These are phyloP conservation scores for Thuidium tamariscinum DNA, from an alignment of 225 moss, liverwort and hornwort species.

Conservation along the genomic window DNA sequence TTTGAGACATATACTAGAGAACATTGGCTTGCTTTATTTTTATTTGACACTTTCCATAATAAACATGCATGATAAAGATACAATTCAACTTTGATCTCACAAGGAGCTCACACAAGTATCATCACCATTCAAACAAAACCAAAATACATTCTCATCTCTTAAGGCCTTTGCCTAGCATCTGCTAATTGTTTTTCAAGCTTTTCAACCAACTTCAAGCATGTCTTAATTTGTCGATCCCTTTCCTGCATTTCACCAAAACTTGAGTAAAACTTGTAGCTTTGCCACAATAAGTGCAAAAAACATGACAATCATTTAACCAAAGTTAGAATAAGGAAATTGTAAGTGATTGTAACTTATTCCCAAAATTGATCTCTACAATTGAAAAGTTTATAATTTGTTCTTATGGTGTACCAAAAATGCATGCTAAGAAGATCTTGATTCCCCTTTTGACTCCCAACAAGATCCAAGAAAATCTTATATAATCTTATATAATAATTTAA, in stretches of 20 bases:
- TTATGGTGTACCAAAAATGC: neutral
- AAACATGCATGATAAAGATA: neutral
- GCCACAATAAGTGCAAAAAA: neutral
- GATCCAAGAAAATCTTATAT: neutral
- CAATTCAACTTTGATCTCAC: neutral
- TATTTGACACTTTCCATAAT: neutral
- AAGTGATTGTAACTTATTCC: rapidly evolving
- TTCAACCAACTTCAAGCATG: neutral
- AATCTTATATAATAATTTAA: neutral
- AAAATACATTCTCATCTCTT: neutral
- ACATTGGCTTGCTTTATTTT: neutral
- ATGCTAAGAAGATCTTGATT: neutral
- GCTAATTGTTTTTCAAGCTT: neutral
- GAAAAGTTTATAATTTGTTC: neutral
- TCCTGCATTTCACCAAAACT: neutral
- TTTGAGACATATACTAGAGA: neutral
- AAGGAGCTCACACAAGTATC: neutral
- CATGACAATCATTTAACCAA: neutral
- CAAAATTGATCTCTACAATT: neutral
- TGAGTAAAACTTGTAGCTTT: neutral
- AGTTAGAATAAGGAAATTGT: rapidly evolving
- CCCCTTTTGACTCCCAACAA: rapidly evolving
- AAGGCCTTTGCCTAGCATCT: neutral
- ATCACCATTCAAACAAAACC: neutral
- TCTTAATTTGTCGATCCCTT: neutral